Evolutionary conservation across 2,329 filamentous ascomycete genomes (phyloP).

Genomic region (Alternaria sp.): DNA sequence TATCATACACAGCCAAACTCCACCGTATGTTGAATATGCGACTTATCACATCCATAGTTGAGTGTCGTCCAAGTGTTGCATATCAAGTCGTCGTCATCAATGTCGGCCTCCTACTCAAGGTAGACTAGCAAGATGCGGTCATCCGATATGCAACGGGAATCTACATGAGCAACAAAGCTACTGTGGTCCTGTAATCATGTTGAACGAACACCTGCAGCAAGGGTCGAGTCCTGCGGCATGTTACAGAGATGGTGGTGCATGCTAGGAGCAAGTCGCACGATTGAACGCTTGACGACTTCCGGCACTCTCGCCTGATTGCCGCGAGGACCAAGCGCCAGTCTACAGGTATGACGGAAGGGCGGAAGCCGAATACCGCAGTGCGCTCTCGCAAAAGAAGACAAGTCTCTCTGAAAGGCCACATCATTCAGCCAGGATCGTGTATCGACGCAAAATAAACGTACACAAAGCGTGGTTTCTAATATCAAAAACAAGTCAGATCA

Average conservation of each 20-base stretch:
- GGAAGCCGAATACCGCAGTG: not conserved
- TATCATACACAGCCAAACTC: conserved; percentile 10
- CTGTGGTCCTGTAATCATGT: conserved; percentile 4
- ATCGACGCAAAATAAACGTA: not conserved
- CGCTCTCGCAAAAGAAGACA: not conserved
- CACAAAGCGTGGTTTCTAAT: not conserved
- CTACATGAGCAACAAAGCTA: conserved; percentile 4
- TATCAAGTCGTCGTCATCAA: not conserved
- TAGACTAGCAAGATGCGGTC: conserved; percentile 17
- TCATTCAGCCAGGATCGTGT: not conserved
- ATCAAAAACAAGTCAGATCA: not conserved
- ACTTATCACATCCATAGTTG: conserved; percentile 10
- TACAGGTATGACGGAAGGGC: conserved; percentile 6
- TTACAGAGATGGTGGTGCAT: not conserved
- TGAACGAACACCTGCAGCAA: conserved; percentile 7
- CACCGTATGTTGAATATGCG: not conserved
- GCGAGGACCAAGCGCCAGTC: conserved; percentile 4
- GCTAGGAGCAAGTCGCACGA: not conserved
- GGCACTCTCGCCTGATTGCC: not conserved
- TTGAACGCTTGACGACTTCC: not conserved
- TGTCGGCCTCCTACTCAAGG: not conserved
- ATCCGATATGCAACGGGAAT: conserved; percentile 20
- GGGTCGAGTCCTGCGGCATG: conserved; percentile 14
- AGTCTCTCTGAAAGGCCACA: not conserved
- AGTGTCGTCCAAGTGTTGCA: not conserved